Percentiles rank a stretch among this genome's conserved stretches.
Conservation (phyloP, 495 filamentous ascomycete genomes). For the Tuber aestivum region DNA sequence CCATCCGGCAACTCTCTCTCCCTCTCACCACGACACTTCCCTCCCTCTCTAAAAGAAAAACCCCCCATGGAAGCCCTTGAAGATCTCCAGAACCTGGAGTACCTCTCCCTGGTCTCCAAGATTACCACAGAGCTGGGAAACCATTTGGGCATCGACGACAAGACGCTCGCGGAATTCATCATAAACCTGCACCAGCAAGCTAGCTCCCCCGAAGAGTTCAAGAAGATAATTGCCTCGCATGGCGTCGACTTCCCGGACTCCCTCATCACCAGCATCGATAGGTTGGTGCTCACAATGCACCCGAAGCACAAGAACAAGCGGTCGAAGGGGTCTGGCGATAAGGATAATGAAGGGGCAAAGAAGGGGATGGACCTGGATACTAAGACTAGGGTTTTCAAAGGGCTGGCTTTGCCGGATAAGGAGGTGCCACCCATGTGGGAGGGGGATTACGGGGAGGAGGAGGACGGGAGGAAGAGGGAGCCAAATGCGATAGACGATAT, state of each 20-base stretch:
- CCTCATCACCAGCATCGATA: conserved; percentile 84
- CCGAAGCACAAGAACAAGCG: conserved; percentile 56
- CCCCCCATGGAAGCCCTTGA: conserved; percentile 58
- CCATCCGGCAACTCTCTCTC: background rate
- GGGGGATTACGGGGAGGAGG: conserved; percentile 48
- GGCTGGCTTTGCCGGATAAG: conserved; percentile 80
- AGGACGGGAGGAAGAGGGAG: conserved; percentile 40
- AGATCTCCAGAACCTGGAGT: conserved; percentile 80
- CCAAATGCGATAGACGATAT: conserved; percentile 82
- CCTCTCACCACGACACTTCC: background rate
- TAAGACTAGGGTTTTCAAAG: conserved; percentile 79
- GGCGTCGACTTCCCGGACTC: conserved; percentile 84
- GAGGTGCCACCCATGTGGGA: conserved; percentile 51
- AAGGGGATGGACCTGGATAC: conserved; percentile 48
- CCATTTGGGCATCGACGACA: conserved; percentile 86
- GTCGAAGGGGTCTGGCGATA: conserved; percentile 25
- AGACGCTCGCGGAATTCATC: conserved; percentile 90
- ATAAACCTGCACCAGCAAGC: conserved; percentile 83
- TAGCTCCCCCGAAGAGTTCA: conserved; percentile 61
- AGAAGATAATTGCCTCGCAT: conserved; percentile 62
- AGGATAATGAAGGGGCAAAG: conserved; percentile 49
- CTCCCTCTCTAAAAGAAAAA: background rate
- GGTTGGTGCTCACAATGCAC: conserved; percentile 81
- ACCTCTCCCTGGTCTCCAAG: conserved; percentile 88
- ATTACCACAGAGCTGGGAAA: conserved; percentile 92